Percentiles rank a stretch among this genome's conserved stretches.
Conservation (phyloP, 805 yeast species). For the Phaffomyces opuntiae region DNA sequence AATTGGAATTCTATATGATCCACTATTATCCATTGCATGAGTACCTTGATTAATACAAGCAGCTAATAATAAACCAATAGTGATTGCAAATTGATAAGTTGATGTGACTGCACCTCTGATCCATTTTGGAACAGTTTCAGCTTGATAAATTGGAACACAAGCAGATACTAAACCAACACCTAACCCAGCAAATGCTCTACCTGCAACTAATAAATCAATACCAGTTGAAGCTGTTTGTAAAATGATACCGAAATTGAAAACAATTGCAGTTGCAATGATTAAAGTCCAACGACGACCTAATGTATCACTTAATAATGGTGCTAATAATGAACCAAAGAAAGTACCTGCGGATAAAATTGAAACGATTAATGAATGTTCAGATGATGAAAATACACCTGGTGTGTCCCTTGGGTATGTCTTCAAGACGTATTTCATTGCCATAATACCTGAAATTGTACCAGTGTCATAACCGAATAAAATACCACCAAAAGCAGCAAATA, state of each 20-base stretch:
- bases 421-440: constrained; percentile 56
- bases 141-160: constrained; percentile 67
- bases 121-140: constrained; percentile 74
- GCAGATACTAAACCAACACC: constrained; percentile 74
- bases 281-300: constrained; percentile 50
- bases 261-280: constrained; percentile 33
- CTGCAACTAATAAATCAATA: constrained; percentile 49
- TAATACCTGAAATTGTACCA: constrained; percentile 58
- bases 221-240: constrained; percentile 41
- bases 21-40: constrained; percentile 41
- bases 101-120: constrained; percentile 74
- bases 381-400: constrained; percentile 32
- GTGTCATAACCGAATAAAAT: constrained; percentile 64
- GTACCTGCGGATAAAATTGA: constrained; percentile 72
- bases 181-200: constrained; percentile 63
- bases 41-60: constrained; percentile 68
- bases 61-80: constrained; percentile 68
- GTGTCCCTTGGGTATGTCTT: constrained; percentile 33
- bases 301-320: constrained; percentile 50
- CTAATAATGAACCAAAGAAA: constrained; percentile 56
- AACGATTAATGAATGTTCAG: constrained; percentile 54
- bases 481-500: constrained; percentile 65
- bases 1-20: constrained; percentile 68
- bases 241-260: constrained; percentile 48
- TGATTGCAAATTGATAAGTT: constrained; percentile 65